Evolutionary conservation across 495 filamentous ascomycete genomes (phyloP), one percentile per base, ranked within the genome.

Genomic region (Penicillium salamii): DNA sequence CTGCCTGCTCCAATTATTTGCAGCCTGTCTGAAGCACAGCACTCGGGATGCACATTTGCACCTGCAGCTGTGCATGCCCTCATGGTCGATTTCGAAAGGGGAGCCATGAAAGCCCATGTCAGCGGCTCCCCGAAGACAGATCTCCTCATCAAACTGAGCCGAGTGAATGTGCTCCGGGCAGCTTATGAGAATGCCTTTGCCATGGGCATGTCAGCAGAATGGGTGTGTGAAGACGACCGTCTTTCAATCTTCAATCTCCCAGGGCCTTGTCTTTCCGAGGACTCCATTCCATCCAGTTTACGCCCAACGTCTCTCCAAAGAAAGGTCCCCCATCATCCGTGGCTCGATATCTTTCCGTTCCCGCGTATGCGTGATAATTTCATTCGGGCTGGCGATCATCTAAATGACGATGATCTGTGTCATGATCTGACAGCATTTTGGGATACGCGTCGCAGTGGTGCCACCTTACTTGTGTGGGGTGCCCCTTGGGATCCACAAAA

Each of bases 381-480:
- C 14, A 59, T 70, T 15, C 20, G 44, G 8, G 57, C 52, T 11
- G 40, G 31, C 5, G 53, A 59, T 42, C n/a, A 28, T 5, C 51
- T 54, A 29, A 56, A 65, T 36, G 56, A 65, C 15, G 53, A 56
- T 21, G 51, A 61, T 7, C 33, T 65, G 5, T 65, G 62, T 35
- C 47, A 52, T 42, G 62, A 65, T 48, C 40, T 65, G 0, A 62
- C 55, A 50, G 63, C 45, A 1, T 63, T 63, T 42, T 59, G 56
- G 60, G 53, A 57, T 37, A 53, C 53, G 0, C 23, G 38, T 8
- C 54, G 49, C 33, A 55, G 43, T 6, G 32, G 31, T 20, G 48
- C 54, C 3, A 54, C 34, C 2, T 23, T 78, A 13, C 50, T 78
- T 32, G 68, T 76, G 9, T 79, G 76, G 76, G 67, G 72, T 5